Base-by-base conservation (phyloP, 768 basidiomycete genomes). In the Mycena chlorophos region DNA sequence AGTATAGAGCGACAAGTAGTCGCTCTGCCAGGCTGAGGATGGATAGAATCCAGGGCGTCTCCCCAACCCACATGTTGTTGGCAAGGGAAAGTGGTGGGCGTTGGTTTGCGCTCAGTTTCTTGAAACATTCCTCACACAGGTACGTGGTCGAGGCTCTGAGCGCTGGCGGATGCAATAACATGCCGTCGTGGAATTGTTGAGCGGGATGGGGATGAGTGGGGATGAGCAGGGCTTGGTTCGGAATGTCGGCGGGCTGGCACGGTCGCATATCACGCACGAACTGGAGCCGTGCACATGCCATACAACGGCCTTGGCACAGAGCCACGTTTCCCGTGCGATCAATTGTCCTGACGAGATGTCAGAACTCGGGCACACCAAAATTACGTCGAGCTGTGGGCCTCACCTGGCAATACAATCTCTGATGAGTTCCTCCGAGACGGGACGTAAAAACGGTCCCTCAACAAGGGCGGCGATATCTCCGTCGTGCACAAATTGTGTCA, bases 61-160 rank as follows among this genome's bases (percentile, higher is more conserved):
- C 19, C 0, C 67, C 67, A 49, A 71, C 55, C 71, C 70, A 71
- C 48, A 69, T 55, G 14, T 59, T 48, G 42, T 71, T 71, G 8
- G 40, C 40, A 19, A 43, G 40, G 14, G 40, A 43, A 12, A 43
- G 20, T 8, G 14, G 8, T 6, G 40, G 40, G 16, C 14, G 14
- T 10, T 43, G 14, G 12, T 19, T 10, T 12, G 10, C 8, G 12
- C 14, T 8, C 16, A 43, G 40, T 43, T 43, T 23, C 8, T 8
- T 10, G 10, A 43, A 10, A 43, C 40, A 43, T 8, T 8, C 22
- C 16, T 43, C 20, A 19, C 40, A 43, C 8, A 20, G 10, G 40
- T 16, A 23, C 8, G 14, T 43, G 34, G n/a, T 10, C 12, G 12
- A 10, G n/a, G 8, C 20, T 8, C 10, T 43, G 12, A 10, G 8